Base-by-base conservation (phyloP, 2,329 filamentous ascomycete species). In the Fusarium globosum region DNA sequence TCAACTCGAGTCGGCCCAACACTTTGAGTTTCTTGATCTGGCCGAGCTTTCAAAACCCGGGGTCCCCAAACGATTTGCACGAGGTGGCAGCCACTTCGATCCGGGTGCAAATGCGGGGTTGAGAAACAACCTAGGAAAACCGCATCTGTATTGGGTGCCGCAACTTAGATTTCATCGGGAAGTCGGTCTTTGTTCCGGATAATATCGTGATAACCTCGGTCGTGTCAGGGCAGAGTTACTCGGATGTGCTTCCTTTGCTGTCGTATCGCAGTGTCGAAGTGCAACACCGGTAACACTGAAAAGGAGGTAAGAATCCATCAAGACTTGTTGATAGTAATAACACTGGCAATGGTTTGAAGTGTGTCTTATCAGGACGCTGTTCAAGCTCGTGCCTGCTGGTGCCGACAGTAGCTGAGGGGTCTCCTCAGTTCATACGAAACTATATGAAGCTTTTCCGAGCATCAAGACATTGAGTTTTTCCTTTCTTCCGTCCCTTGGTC, bases 21-120 rank as follows among this genome's bases (percentile, higher is more conserved):
- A 48, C 26, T 66, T 59, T 60, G 20, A 46, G 42, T 36, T 56
- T 23, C 36, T 41, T 55, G 23, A n/a, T 55, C 26, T 28, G 35
- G 21, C 35, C 46, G 23, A 46, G 42, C 39, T 56, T 30, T 39
- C 26, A 13, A 36, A 42, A 55, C 57, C 46, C 57, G 42, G 61
- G 42, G 46, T 39, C 58, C 36, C 61, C 61, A 62, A 61, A 69
- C 61, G 38, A 49, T 68, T 59, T 43, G 63, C 60, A 61, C 46
- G 53, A 64, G 60, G 67, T 65, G 49, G 48, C 57, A 73, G 48
- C 39, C 63, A 23, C 59, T 74, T 49, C 23, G 43, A 68, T 68
- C 76, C 66, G 64, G 66, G 70, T 77, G 71, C 68, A 65, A 66
- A 61, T 78, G 76, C 71, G 76, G 76, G 74, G 74, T 71, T 68